These are phyloP conservation scores for Flaveria bidentis DNA, from an alignment of 129 eudicot genomes.

Conservation along the genomic window DNA sequence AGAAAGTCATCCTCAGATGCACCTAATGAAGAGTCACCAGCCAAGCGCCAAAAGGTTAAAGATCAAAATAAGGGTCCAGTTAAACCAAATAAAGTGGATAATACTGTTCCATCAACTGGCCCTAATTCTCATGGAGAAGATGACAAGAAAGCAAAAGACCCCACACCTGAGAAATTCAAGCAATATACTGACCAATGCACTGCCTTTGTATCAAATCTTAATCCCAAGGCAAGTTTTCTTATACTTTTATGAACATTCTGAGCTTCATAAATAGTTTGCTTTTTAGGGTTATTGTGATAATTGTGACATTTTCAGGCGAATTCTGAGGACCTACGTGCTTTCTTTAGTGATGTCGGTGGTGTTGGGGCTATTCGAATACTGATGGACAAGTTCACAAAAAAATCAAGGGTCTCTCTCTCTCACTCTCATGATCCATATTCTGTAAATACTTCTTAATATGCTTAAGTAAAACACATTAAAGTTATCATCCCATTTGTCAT, in stretches of 20 bases:
- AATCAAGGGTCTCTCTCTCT: slow-evolving; percentile 66
- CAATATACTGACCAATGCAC: slow-evolving; percentile 81
- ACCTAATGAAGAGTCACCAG: slow-evolving; percentile 60
- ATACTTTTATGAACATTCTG: background rate
- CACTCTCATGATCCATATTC: background rate
- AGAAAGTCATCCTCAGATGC: slow-evolving; percentile 55
- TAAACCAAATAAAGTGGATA: slow-evolving; percentile 38
- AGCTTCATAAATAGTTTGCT: background rate
- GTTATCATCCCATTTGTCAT: background rate
- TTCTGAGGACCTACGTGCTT: slow-evolving; percentile 51
- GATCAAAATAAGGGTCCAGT: slow-evolving; percentile 32
- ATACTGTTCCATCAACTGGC: slow-evolving; percentile 21
- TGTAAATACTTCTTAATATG: background rate
- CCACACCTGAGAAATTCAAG: slow-evolving; percentile 39
- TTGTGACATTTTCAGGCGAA: slow-evolving; percentile 58
- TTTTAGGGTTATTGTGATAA: slow-evolving; percentile 11
- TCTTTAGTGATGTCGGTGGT: slow-evolving; percentile 92
- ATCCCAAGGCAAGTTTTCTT: slow-evolving; percentile 46
- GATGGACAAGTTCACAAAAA: slow-evolving; percentile 67
- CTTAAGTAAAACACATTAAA: background rate
- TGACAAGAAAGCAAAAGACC: slow-evolving; percentile 37
- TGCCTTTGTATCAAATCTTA: slow-evolving; percentile 79
- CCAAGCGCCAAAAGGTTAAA: slow-evolving; percentile 71
- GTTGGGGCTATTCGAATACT: slow-evolving; percentile 72
- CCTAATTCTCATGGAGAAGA: slow-evolving; percentile 30